Percentiles rank a stretch among this genome's conserved stretches.
Conservation (phyloP, 495 filamentous ascomycete species). For the Hypoxylon rickii region DNA sequence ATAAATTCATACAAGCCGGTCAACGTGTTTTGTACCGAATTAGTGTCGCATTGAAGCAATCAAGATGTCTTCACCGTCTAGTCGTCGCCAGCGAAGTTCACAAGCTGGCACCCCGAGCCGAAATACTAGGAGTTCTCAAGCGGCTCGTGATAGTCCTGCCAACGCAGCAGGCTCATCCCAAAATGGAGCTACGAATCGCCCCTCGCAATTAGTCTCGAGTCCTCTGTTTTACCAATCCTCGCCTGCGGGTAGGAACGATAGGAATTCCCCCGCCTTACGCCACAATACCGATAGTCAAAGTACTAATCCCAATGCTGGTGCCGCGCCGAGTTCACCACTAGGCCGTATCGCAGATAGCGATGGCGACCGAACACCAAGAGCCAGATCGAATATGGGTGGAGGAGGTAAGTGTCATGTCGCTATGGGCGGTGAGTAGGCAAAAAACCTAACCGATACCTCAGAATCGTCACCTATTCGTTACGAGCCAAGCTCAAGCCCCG, state of each 20-base stretch:
- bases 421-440: background rate
- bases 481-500: slow-evolving; percentile 82
- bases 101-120: slow-evolving; percentile 61
- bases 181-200: slow-evolving; percentile 49
- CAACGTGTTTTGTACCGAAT: slow-evolving; percentile 1
- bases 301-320: slow-evolving; percentile 55
- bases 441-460: slow-evolving; percentile 41
- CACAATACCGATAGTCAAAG: slow-evolving; percentile 61
- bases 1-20: no score
- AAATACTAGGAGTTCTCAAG: slow-evolving; percentile 55
- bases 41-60: slow-evolving; percentile 1
- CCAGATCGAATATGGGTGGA: slow-evolving; percentile 68
- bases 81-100: slow-evolving; percentile 58
- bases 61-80: slow-evolving; percentile 65
- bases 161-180: slow-evolving; percentile 47
- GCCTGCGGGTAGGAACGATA: slow-evolving; percentile 56
- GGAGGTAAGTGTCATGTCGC: slow-evolving; percentile 14
- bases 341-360: slow-evolving; percentile 53
- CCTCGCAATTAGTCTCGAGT: slow-evolving; percentile 66
- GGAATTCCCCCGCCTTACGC: slow-evolving; percentile 54
- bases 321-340: slow-evolving; percentile 70
- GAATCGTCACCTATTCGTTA: slow-evolving; percentile 93
- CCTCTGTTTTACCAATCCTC: slow-evolving; percentile 85
- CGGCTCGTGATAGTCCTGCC: slow-evolving; percentile 55
- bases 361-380: slow-evolving; percentile 74